Conservation (phyloP, 257 asterid genomes). For the Salvia miltiorrhiza region DNA sequence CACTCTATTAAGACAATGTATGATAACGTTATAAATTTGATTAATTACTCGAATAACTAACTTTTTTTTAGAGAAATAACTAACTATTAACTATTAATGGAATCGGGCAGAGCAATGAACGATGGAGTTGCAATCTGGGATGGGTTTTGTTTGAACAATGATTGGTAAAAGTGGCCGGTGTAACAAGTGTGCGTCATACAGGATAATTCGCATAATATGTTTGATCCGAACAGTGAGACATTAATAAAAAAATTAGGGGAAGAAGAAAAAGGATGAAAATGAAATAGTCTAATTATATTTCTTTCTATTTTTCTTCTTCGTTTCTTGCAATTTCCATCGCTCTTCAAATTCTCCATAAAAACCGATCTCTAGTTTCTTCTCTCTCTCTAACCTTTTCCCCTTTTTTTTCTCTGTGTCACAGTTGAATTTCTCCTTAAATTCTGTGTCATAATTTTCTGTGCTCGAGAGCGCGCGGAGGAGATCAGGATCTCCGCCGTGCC, state of each 20-base stretch:
- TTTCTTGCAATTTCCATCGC: conserved; percentile 27
- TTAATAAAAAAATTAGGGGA: background rate
- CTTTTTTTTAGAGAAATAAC: background rate
- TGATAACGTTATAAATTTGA: background rate
- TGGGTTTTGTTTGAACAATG: no score
- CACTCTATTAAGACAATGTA: background rate
- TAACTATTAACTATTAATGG: no score
- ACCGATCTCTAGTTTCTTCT: conserved; percentile 28
- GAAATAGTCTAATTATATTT: conserved; percentile 1
- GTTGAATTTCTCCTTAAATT: background rate
- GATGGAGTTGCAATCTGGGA: background rate
- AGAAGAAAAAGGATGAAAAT: background rate
- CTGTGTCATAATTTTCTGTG: background rate
- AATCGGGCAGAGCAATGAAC: background rate
- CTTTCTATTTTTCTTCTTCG: background rate
- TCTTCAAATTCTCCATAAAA: conserved; percentile 29
- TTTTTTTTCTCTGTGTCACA: conserved; percentile 15
- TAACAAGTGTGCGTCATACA: background rate
- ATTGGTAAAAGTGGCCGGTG: conserved; percentile 10
- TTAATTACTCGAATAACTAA: background rate
- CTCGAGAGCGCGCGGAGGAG: conserved; percentile 35
- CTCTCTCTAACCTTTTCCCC: conserved; percentile 12
- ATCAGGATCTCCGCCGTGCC: conserved; percentile 61
- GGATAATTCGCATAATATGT: background rate
- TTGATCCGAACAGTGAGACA: background rate